These are phyloP conservation scores for Castanopsis chinensis DNA, from an alignment of 306 rosid genomes.

Conservation along the genomic window DNA sequence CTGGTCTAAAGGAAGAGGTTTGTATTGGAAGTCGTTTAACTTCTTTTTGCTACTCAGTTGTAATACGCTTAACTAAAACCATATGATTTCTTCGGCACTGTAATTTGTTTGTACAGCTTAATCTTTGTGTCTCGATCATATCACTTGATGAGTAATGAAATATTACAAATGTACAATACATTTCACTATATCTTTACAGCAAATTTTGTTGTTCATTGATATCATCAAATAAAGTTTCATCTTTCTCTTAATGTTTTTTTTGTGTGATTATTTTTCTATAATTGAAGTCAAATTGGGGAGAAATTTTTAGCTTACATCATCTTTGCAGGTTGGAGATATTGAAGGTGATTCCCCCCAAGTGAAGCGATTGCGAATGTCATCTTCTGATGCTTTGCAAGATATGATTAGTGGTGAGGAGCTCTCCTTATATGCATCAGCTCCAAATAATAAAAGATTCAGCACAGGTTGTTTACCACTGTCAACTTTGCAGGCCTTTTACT, in stretches of 20 bases:
- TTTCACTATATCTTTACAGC: neutral
- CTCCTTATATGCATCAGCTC: constrained; percentile 77
- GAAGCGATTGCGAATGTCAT: constrained; percentile 78
- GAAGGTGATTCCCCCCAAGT: constrained; percentile 67
- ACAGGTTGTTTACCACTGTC: constrained; percentile 54
- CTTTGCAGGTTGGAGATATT: constrained; percentile 77
- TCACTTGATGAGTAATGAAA: neutral
- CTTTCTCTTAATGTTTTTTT: constrained; percentile 12
- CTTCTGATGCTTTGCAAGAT: constrained; percentile 88
- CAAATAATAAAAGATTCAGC: constrained; percentile 81
- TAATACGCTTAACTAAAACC: neutral
- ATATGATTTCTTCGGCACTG: neutral
- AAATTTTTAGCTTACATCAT: constrained; percentile 27
- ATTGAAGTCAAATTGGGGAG: neutral
- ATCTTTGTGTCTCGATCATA: neutral
- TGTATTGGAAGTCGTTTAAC: constrained; percentile 20
- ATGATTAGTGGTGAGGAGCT: constrained; percentile 89
- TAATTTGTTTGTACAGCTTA: neutral
- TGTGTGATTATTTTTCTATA: neutral
- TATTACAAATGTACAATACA: neutral
- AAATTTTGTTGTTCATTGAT: neutral
- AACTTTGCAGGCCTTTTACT: constrained; percentile 1
- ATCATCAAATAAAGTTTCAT: neutral
- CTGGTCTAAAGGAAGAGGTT: constrained; percentile 87
- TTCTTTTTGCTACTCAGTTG: constrained; percentile 18